Base-by-base conservation (phyloP, 352 stramenopile genomes). In the Globisporangium cylindrosporum region DNA sequence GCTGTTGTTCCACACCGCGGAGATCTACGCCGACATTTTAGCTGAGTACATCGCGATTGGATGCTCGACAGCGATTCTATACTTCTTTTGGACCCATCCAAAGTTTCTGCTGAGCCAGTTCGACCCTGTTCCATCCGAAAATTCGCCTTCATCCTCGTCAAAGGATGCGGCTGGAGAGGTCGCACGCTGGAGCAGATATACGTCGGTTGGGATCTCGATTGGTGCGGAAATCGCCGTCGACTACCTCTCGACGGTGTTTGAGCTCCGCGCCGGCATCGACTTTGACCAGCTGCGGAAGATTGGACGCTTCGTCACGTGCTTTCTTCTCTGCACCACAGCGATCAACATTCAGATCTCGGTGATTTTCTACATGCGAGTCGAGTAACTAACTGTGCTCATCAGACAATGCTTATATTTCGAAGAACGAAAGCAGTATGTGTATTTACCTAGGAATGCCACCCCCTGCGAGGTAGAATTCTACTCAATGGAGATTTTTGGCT, bases 31-130 rank as follows among this genome's bases (percentile, higher is more conserved):
- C 1, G 73, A 79, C 46, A 81, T 78, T 72, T 69, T 68, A 1
- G 74, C 73, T 22, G 76, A 83, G 59, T 86, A 83, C 69, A 79
- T 83, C 20, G 73, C 78, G 1, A 81, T 82, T 59, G 71, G 75
- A 0, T 77, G 73, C 29, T 78, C 70, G 8, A 59, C 66, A 0
- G 70, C 66, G 1, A 73, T 86, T 10, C 24, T 78, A 4, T 73
- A 69, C 14, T 76, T 75, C 27, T 80, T 60, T 22, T 66, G 66
- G 22, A 53, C 61, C 2, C 78, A 86, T 49, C 69, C 71, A 1
- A 70, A 80, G 38, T 86, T 81, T 54, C 25, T 59, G 22, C 55
- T 69, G 32, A 22, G 20, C 9, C 3, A 22, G 27, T 36, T 63
- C 8, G 27, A 12, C 3, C 1, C 25, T 5, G 12, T 27, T 46